phyloP scores from a whole-genome alignment of 768 basidiomycete genomes.

The Tricholoma sp. region DNA sequence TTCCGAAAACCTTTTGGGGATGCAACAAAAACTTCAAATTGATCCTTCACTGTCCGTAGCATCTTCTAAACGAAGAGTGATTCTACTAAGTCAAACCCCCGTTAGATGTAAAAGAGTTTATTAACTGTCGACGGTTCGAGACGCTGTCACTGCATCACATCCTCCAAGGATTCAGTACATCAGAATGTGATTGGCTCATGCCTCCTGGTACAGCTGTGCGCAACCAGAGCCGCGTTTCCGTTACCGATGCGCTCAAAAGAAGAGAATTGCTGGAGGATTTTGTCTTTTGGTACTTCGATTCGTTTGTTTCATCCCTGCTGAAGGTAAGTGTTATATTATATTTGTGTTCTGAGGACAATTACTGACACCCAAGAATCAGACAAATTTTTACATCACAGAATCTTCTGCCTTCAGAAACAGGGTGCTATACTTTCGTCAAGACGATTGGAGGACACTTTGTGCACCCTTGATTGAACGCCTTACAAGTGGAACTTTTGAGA shows the following conservation, averaged over 20 bases:
- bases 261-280: slow-evolving; percentile 83
- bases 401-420: slow-evolving; percentile 80
- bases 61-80: not conserved
- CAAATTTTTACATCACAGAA: slow-evolving; percentile 91
- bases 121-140: slow-evolving; percentile 77
- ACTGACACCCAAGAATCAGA: slow-evolving; percentile 40
- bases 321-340: slow-evolving; percentile 44
- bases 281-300: slow-evolving; percentile 92
- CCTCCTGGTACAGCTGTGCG: slow-evolving; percentile 33
- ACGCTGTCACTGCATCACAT: slow-evolving; percentile 69
- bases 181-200: slow-evolving; percentile 77
- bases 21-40: slow-evolving; percentile 56
- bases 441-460: slow-evolving; percentile 87
- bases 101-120: slow-evolving; percentile 69
- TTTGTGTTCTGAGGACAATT: not conserved
- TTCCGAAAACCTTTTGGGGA: slow-evolving; percentile 81
- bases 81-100: not conserved
- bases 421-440: slow-evolving; percentile 88
- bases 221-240: slow-evolving; percentile 45
- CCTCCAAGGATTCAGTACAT: slow-evolving; percentile 68
- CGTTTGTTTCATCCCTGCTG: slow-evolving; percentile 72
- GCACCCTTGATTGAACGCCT: slow-evolving; percentile 77
- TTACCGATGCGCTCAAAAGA: slow-evolving; percentile 69
- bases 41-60: slow-evolving; percentile 48
- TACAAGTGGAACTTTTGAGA: slow-evolving; percentile 61